Evolutionary conservation across 2,329 filamentous ascomycete genomes (phyloP).

Genomic region (Ampelomyces quisqualis): DNA sequence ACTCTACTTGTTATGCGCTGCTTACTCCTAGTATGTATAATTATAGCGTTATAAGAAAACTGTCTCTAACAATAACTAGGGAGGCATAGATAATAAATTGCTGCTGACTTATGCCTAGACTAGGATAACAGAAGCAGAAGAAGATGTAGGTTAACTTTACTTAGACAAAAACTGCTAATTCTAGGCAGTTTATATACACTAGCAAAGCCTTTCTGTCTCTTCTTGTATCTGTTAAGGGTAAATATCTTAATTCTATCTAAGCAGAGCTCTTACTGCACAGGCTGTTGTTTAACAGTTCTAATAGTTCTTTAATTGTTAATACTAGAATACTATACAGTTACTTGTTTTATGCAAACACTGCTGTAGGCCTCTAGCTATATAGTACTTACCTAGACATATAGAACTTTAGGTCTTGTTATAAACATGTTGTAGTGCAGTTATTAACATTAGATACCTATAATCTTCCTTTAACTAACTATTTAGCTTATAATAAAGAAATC

Average conservation of each 20-base stretch:
- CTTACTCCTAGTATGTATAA: background rate
- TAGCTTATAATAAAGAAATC: background rate
- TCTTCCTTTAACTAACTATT: background rate
- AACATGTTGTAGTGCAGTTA: background rate
- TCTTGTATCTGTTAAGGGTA: background rate
- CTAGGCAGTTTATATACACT: background rate
- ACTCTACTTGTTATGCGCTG: background rate
- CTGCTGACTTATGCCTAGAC: background rate
- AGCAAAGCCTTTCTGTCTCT: background rate
- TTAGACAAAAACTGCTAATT: background rate
- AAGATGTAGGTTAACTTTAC: background rate
- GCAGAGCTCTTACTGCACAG: background rate
- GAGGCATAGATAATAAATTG: background rate
- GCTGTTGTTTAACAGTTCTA: background rate
- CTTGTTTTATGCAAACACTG: no score
- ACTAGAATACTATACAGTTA: no score
- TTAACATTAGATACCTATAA: background rate
- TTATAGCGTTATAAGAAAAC: background rate
- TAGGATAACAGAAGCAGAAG: background rate
- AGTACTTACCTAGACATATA: background rate
- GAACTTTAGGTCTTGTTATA: background rate
- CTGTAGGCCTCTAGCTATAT: background rate
- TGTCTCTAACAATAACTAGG: background rate
- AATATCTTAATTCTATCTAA: background rate
- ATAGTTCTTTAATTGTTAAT: background rate